Evolutionary conservation across 352 stramenopile species (phyloP), one percentile per base, ranked within the genome.

Genomic region (Globisporangium paddicum): DNA sequence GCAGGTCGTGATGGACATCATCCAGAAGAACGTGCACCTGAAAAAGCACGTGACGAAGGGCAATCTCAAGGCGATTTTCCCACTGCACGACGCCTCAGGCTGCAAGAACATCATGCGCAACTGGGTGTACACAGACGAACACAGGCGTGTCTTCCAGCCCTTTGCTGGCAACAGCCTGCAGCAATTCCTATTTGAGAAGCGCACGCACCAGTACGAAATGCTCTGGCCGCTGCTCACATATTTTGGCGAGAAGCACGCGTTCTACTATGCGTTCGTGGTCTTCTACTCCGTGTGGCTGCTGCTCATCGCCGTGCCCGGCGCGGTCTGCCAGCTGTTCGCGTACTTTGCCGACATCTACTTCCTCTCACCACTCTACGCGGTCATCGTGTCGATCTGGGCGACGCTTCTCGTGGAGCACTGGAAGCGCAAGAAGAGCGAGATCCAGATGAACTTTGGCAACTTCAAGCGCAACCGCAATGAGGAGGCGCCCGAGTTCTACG

Each of bases 381-480:
- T 96, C 37, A 71, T 94, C 21, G 86, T 97, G 25, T 82, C 75
- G 38, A 76, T 97, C 51, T 96, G 87, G 88, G 82, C 82, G 4
- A 92, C 90, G 42, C 57, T 94, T 4, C 62, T 97, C 51, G 75
- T 97, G 7, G 88, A 97, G 69, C 81, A 79, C 16, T 97, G 89
- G 89, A 96, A 96, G 61, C 88, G 87, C 40, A 95, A 97, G 62
- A 71, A 87, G 38, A 84, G 77, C 30, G 76, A 87, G 60, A 84
- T 96, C 46, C 75, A 89, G 30, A 64, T 79, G 30, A 82, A 71
- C 18, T 97, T 94, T 69, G 90, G 88, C 52, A 86, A 86, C 50
- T 82, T 85, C 38, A 72, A 73, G 55, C 72, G 73, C 57, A 89
- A 86, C 58, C 68, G 74, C 28, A 82, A 64, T 41, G 78, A 88